Evolutionary conservation across 352 stramenopile genomes (phyloP).

Genomic region (Thalassiosira gravida): DNA sequence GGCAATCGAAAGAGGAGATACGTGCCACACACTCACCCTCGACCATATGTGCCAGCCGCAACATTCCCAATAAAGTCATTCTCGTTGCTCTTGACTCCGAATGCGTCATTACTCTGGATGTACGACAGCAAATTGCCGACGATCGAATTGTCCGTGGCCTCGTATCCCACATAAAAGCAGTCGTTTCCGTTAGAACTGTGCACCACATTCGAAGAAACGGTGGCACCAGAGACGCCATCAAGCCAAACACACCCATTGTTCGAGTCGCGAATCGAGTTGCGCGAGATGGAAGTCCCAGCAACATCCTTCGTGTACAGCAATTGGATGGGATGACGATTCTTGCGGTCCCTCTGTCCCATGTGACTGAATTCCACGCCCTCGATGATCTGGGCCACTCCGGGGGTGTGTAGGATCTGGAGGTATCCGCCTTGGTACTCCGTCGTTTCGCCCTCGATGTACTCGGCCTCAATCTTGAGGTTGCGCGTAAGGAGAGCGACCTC

Average conservation of each 20-base stretch:
- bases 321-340: conserved; percentile 55
- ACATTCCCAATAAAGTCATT: conserved; percentile 64
- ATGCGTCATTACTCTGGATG: conserved; percentile 10
- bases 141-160: conserved; percentile 43
- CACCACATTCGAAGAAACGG: conserved; percentile 56
- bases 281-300: conserved; percentile 42
- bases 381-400: conserved; percentile 50
- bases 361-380: conserved; percentile 67
- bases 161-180: conserved; percentile 47
- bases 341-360: conserved; percentile 58
- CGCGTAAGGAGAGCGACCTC: conserved; percentile 59
- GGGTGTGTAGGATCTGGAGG: conserved; percentile 68
- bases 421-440: conserved; percentile 43
- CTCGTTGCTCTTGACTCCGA: conserved; percentile 14
- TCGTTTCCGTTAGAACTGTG: conserved; percentile 41
- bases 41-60: conserved; percentile 40
- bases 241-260: conserved; percentile 53
- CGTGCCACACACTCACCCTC: conserved; percentile 52
- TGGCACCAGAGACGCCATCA: conserved; percentile 55
- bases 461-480: conserved; percentile 66
- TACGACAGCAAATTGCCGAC: conserved; percentile 22
- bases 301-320: conserved; percentile 53
- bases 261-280: conserved; percentile 55
- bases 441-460: conserved; percentile 16
- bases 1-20: too few relatives aligned